Percentiles rank a stretch among this genome's conserved stretches.
These are phyloP conservation scores for Pythium phragmitis DNA, from an alignment of 352 stramenopile species.

Conservation along the genomic window DNA sequence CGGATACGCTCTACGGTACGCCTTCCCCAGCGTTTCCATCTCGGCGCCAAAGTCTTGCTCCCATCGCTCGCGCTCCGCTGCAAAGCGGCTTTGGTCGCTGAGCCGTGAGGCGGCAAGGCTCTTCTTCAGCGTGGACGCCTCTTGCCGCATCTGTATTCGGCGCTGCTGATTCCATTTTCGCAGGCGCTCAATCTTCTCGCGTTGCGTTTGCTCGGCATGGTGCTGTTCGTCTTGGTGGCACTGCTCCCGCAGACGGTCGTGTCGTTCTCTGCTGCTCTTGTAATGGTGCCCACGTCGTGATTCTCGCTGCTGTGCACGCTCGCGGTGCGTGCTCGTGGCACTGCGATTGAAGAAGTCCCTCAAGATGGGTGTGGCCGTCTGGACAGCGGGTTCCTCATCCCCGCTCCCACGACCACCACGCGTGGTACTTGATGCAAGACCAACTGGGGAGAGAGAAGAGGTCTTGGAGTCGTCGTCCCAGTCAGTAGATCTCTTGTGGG, in stretches of 20 bases:
- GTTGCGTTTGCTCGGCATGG: constrained; percentile 24
- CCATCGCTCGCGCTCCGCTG: constrained; percentile 42
- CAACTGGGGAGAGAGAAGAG: background rate
- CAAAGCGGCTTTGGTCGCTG: constrained; percentile 20
- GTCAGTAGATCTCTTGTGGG: background rate
- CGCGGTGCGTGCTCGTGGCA: constrained; percentile 33
- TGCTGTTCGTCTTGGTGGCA: constrained; percentile 26
- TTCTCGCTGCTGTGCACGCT: constrained; percentile 42
- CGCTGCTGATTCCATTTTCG: constrained; percentile 42
- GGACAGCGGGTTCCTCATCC: constrained; percentile 13
- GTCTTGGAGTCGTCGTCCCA: background rate
- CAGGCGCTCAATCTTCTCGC: constrained; percentile 37
- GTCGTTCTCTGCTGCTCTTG: constrained; percentile 38
- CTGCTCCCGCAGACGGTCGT: constrained; percentile 44
- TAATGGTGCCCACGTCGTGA: constrained; percentile 44
- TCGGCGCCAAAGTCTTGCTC: constrained; percentile 52
- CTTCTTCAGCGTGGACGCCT: constrained; percentile 31
- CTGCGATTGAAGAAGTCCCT: constrained; percentile 63
- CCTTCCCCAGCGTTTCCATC: constrained; percentile 40
- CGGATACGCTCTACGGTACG: constrained; percentile 40
- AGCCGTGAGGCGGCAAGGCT: constrained; percentile 24
- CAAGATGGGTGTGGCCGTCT: constrained; percentile 43
- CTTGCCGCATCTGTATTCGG: constrained; percentile 34
- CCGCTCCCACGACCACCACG: background rate
- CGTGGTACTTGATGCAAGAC: background rate